phyloP scores from a whole-genome alignment of 441 rosid species.

The Lepidium campestre region DNA sequence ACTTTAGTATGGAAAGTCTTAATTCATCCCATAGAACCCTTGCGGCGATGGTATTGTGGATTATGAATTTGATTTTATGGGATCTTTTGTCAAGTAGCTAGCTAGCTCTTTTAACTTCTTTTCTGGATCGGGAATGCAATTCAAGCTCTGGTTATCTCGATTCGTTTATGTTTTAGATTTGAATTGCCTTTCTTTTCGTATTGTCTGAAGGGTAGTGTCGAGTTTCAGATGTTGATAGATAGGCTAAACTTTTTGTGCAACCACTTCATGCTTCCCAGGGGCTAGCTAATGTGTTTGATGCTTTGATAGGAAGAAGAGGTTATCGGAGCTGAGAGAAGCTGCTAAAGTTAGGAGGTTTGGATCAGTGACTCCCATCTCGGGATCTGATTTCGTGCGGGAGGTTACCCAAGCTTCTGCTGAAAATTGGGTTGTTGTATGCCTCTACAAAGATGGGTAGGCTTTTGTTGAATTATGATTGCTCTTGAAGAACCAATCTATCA shows the following conservation, averaged over 20 bases:
- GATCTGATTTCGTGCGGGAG: constrained; percentile 86
- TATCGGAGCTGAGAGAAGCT: constrained; percentile 76
- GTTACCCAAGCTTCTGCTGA: constrained; percentile 91
- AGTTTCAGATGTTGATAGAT: background rate
- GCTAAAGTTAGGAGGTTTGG: constrained; percentile 65
- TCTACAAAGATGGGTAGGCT: constrained; percentile 85
- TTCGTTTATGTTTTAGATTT: background rate
- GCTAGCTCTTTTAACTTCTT: background rate
- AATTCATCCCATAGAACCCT: background rate
- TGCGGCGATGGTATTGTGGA: background rate
- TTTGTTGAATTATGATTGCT: background rate
- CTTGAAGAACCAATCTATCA: background rate
- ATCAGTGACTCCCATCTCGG: constrained; percentile 75
- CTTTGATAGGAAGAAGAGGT: constrained; percentile 77
- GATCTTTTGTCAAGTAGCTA: constrained; percentile 15
- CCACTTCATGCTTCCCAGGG: background rate
- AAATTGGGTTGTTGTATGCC: constrained; percentile 91
- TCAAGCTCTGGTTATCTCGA: background rate
- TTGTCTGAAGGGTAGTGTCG: background rate
- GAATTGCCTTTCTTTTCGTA: background rate
- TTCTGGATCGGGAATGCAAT: background rate
- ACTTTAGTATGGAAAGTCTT: background rate
- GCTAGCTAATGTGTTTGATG: background rate
- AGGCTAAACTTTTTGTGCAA: background rate
- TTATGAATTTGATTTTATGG: background rate